Conservation (phyloP, 73 alveolate species). For the Vitrella brassicaformis region DNA sequence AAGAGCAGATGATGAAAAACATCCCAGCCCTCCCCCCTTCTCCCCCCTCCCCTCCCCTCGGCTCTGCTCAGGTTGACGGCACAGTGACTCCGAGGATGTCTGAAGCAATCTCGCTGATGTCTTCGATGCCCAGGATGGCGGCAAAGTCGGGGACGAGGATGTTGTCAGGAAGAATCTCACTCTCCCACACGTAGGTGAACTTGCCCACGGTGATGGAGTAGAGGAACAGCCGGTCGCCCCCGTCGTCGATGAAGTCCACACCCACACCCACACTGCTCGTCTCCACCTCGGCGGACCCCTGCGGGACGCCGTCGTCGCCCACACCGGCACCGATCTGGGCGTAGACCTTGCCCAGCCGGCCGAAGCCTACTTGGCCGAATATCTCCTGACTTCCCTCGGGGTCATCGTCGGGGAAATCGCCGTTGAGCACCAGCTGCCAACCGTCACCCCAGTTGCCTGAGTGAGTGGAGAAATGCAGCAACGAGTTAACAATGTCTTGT, state of each 20-base stretch:
- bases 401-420: not conserved
- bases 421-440: not conserved
- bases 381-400: not conserved
- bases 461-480: no score
- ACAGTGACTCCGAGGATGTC: no score
- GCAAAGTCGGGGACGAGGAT: not conserved
- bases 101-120: no score
- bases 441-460: not conserved
- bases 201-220: not conserved
- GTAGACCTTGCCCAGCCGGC: not conserved
- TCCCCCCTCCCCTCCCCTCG: no score
- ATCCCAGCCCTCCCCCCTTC: no score
- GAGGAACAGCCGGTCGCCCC: not conserved
- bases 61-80: no score
- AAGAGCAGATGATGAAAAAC: no score
- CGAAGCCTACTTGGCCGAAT: not conserved
- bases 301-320: not conserved
- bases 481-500: no score
- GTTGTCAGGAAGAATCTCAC: not conserved
- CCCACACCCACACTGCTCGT: not conserved
- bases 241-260: not conserved
- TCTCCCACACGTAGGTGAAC: not conserved
- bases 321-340: not conserved
- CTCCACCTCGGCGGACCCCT: not conserved
- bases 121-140: no score